Percentiles rank a stretch among this genome's conserved stretches.
Evolutionary conservation across 2,329 filamentous ascomycete genomes (phyloP).

Genomic region (Aspergillaceae sp.): DNA sequence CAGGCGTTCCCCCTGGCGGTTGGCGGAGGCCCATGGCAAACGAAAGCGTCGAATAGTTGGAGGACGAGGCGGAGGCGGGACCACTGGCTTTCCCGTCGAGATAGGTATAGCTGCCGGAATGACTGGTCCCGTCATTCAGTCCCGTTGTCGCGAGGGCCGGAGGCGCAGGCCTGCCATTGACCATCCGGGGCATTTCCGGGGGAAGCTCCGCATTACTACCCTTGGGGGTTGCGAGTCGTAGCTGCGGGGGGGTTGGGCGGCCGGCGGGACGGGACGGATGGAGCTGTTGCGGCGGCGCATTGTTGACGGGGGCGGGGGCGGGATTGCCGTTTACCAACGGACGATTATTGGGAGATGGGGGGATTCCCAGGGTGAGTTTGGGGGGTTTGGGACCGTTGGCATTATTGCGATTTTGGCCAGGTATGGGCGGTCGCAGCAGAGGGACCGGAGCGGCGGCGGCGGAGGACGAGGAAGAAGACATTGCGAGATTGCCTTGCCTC

Average conservation of each 20-base stretch:
- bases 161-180: constrained; percentile 46
- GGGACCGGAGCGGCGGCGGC: constrained; percentile 62
- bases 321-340: constrained; percentile 50
- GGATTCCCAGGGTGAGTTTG: constrained; percentile 80
- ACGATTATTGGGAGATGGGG: constrained; percentile 73
- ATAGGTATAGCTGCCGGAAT: constrained; percentile 76
- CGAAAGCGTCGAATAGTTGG: constrained; percentile 72
- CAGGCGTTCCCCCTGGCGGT: constrained; percentile 58
- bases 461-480: constrained; percentile 57
- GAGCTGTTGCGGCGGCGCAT: constrained; percentile 14
- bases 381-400: constrained; percentile 58
- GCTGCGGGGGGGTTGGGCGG: constrained; percentile 63
- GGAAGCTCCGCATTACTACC: constrained; percentile 61
- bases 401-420: constrained; percentile 53
- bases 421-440: constrained; percentile 73
- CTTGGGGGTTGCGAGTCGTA: constrained; percentile 83
- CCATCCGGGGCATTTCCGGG: constrained; percentile 54
- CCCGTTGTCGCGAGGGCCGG: constrained; percentile 58
- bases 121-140: constrained; percentile 69
- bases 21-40: constrained; percentile 65
- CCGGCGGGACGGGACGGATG: constrained; percentile 25
- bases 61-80: constrained; percentile 77
- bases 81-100: constrained; percentile 69
- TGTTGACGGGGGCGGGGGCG: constrained; percentile 21
- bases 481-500: constrained; percentile 42